phyloP scores from a whole-genome alignment of 116 monocot species.

The Cymodocea nodosa region DNA sequence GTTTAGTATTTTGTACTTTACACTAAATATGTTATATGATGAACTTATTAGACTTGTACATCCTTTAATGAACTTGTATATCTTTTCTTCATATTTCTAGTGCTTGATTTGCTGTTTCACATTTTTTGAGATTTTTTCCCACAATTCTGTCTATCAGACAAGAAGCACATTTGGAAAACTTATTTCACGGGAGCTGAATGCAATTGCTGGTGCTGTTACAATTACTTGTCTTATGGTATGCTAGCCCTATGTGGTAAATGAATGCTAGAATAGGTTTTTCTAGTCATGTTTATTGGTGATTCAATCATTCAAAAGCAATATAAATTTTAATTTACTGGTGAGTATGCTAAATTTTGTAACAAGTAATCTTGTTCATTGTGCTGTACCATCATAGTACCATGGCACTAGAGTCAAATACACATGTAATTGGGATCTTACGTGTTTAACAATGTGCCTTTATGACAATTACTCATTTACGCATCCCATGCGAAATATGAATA shows the following conservation, averaged over 20 bases:
- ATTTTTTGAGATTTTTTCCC: neutral
- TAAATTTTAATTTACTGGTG: no score
- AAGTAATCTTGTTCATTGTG: no score
- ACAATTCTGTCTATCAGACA: constrained; percentile 27
- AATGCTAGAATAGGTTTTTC: neutral
- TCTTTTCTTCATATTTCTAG: neutral
- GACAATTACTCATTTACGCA: no score
- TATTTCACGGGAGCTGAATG: constrained; percentile 57
- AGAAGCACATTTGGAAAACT: constrained; percentile 36
- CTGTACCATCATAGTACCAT: no score
- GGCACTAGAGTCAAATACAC: no score
- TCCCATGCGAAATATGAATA: no score
- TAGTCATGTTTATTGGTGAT: neutral
- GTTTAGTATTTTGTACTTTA: neutral
- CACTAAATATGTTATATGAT: neutral
- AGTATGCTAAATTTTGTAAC: no score
- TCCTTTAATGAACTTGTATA: neutral
- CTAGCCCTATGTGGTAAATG: neutral
- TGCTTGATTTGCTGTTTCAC: neutral
- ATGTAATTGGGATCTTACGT: no score
- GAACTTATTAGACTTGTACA: neutral
- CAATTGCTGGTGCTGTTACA: constrained; percentile 76
- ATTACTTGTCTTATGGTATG: constrained; percentile 90
- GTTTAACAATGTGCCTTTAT: no score
- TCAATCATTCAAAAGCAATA: no score